Evolutionary conservation across 2,329 filamentous ascomycete genomes (phyloP), one percentile per base, ranked within the genome.

Genomic region (Monilinia vaccinii-corymbosi): DNA sequence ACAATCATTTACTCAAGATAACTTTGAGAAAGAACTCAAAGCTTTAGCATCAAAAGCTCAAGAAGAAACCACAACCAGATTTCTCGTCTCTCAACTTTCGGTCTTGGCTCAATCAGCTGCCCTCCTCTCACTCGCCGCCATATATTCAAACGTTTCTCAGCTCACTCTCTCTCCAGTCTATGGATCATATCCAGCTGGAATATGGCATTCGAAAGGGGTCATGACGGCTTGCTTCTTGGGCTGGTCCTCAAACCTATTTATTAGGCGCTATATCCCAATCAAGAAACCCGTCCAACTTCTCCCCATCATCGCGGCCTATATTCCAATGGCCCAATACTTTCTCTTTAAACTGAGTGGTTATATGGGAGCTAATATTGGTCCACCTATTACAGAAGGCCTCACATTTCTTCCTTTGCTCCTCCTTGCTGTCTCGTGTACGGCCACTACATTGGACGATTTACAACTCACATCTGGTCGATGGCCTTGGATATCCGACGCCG

Each of bases 161-260:
- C 78, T 91, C 63, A 86, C 83, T 44, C 78, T 97, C 38, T 89
- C 91, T 23, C 94, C 94, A 2, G 88, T 95, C 13, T 97, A 95
- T 73, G 94, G 94, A 56, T 85, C 86, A 18, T 89, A 96, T 42
- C 89, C 93, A 1, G 79, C 91, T 0, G 81, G 83, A 1, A 78
- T 87, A 65, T 88, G 86, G 72, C 93, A 97, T 72, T 75, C 79
- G 56, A 81, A 82, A 70, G 79, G 85, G 62, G 76, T 91, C 63
- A 84, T 84, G 67, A 76, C 81, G 4, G 85, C 83, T 32, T 83
- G 85, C 62, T 86, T 91, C 63, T 73, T 85, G 18, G 91, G 90
- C 38, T 89, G 89, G 81, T 80, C 88, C 10, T 79, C 81, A 31
- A 89, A 88, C 70, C 71, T 86, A 51, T 75, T 79, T 14, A 70